Conservation (phyloP, 371 early-diverging fungal species). For the Zychaea mexicana region DNA sequence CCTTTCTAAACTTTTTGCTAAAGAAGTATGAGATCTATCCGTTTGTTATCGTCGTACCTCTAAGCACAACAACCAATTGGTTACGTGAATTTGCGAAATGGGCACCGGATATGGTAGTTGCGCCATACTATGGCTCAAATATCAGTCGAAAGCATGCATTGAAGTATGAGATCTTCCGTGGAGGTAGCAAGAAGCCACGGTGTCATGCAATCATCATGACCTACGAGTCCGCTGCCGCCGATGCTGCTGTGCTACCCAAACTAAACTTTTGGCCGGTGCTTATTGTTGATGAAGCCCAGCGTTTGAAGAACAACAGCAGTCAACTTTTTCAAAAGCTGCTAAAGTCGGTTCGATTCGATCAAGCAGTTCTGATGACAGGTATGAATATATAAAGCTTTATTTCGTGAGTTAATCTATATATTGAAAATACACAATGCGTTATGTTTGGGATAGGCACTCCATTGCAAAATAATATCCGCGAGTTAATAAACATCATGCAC, state of each 20-base stretch:
- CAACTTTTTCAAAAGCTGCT: conserved; percentile 74
- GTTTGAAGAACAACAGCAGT: conserved; percentile 79
- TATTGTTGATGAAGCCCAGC: conserved; percentile 88
- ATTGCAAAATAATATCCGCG: conserved; percentile 76
- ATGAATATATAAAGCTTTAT: neutral
- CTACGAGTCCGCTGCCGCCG: conserved; percentile 68
- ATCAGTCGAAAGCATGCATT: conserved; percentile 55
- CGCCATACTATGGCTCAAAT: conserved; percentile 53
- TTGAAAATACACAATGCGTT: too few relatives aligned
- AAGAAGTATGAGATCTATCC: conserved; percentile 64
- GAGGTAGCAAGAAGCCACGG: conserved; percentile 33
- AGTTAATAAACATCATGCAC: conserved; percentile 75
- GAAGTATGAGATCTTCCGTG: conserved; percentile 64
- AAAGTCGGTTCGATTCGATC: conserved; percentile 43
- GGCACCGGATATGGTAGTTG: conserved; percentile 71
- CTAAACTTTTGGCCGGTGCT: conserved; percentile 63
- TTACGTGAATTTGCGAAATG: conserved; percentile 78
- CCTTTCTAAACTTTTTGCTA: conserved; percentile 66
- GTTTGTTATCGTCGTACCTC: conserved; percentile 86
- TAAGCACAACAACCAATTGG: conserved; percentile 84
- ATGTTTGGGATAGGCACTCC: conserved; percentile 79
- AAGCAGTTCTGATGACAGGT: conserved; percentile 75
- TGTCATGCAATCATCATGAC: conserved; percentile 85
- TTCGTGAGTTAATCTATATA: too few relatives aligned
- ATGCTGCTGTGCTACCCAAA: conserved; percentile 51